Evolutionary conservation across 345 rosid species (phyloP).

Genomic region (Eutrema japonicum): DNA sequence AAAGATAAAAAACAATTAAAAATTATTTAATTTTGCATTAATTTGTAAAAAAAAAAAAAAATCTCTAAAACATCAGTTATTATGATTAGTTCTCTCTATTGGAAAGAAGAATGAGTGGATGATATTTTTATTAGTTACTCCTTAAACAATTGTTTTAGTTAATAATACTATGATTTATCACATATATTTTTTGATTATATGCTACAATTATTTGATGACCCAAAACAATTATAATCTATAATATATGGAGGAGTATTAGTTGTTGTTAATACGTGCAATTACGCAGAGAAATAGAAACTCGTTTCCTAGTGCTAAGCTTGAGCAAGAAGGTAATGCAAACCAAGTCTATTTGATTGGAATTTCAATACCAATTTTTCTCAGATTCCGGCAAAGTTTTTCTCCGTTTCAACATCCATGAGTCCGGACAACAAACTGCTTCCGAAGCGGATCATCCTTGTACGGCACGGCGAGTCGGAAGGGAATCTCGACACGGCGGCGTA

Average conservation of each 20-base stretch:
- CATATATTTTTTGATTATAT: not conserved
- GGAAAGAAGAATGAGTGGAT: conserved; percentile 39
- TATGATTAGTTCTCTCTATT: not conserved
- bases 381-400: conserved; percentile 2
- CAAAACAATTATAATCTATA: not conserved
- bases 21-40: too few species aligned
- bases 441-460: conserved; percentile 87
- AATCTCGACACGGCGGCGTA: conserved; percentile 82
- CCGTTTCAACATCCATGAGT: conserved; percentile 41
- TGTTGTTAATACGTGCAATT: not conserved
- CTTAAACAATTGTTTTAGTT: not conserved
- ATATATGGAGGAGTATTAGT: not conserved
- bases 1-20: too few species aligned
- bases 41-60: accelerated
- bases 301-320: conserved; percentile 36
- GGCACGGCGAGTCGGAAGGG: conserved; percentile 95
- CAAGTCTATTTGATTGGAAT: conserved; percentile 6
- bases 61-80: too few species aligned
- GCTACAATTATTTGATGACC: not conserved
- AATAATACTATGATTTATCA: not conserved
- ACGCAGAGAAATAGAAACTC: conserved; percentile 10
- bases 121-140: not conserved
- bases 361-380: conserved; percentile 18
- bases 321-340: conserved; percentile 39
- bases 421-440: conserved; percentile 55